phyloP scores from a whole-genome alignment of 1,139 yeast genomes.

The Hanseniaspora sp. region DNA sequence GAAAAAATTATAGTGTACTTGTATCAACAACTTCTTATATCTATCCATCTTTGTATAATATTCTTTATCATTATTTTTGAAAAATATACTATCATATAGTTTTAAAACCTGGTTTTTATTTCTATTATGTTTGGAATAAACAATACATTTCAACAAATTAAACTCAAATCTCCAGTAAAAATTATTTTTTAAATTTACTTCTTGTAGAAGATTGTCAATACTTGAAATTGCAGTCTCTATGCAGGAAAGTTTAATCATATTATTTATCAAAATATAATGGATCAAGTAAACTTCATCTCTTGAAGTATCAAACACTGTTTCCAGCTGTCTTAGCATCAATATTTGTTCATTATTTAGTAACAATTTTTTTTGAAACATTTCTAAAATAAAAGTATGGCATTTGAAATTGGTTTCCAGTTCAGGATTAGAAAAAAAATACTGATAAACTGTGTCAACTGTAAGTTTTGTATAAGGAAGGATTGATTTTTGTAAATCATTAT shows the following conservation, averaged over 20 bases:
- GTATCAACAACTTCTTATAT: neutral
- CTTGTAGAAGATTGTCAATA: neutral
- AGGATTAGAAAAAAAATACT: neutral
- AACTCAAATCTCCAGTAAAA: conserved; percentile 4
- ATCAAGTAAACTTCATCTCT: neutral
- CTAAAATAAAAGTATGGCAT: neutral
- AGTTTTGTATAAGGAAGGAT: neutral
- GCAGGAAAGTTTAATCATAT: neutral
- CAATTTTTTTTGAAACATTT: neutral
- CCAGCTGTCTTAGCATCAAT: neutral
- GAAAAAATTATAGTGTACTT: neutral
- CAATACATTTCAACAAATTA: neutral
- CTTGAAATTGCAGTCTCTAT: neutral
- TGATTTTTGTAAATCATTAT: too few relatives aligned
- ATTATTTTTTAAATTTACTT: neutral
- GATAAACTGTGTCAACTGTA: neutral
- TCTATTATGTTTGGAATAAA: neutral
- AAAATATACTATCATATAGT: neutral
- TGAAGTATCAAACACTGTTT: neutral
- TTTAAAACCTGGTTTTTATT: neutral
- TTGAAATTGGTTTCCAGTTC: neutral
- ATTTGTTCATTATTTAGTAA: neutral
- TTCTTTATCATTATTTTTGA: neutral
- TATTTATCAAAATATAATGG: neutral
- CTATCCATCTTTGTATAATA: neutral